Conservation (phyloP, 352 stramenopile species). For the Discostella stelligera region DNA sequence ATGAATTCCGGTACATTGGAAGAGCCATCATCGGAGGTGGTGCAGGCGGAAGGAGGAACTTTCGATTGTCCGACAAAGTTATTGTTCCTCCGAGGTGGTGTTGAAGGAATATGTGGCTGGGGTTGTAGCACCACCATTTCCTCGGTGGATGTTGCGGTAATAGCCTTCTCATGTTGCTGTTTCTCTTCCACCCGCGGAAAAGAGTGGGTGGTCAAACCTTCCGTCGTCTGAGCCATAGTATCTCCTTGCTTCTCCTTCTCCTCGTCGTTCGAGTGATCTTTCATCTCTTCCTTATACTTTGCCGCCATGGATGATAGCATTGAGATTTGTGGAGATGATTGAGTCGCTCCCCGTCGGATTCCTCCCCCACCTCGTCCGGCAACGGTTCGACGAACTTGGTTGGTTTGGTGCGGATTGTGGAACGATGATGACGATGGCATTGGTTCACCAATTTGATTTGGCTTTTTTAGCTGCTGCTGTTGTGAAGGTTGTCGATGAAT, state of each 20-base stretch:
- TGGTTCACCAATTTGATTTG: neutral
- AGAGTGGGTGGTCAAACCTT: neutral
- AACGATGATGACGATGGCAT: slow-evolving; percentile 4
- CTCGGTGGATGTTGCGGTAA: neutral
- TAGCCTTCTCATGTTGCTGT: neutral
- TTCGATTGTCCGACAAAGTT: neutral
- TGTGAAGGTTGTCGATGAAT: neutral
- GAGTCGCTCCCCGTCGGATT: neutral
- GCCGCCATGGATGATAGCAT: slow-evolving; percentile 17
- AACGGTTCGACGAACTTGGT: neutral
- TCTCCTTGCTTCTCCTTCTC: neutral
- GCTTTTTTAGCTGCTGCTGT: slow-evolving; percentile 7
- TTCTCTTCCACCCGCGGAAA: neutral
- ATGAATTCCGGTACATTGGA: neutral
- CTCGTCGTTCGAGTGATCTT: neutral
- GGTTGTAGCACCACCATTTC: neutral
- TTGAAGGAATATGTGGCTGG: neutral
- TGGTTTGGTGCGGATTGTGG: neutral
- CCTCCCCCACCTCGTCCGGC: slow-evolving; percentile 2
- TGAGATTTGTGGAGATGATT: slow-evolving; percentile 2
- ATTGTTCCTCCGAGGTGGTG: slow-evolving; percentile 1
- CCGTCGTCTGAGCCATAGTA: neutral
- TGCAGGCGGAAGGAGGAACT: neutral
- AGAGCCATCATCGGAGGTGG: neutral
- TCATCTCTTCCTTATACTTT: slow-evolving; percentile 23